Conservation (phyloP, 345 rosid genomes). For the Eucalyptus polyanthemos region DNA sequence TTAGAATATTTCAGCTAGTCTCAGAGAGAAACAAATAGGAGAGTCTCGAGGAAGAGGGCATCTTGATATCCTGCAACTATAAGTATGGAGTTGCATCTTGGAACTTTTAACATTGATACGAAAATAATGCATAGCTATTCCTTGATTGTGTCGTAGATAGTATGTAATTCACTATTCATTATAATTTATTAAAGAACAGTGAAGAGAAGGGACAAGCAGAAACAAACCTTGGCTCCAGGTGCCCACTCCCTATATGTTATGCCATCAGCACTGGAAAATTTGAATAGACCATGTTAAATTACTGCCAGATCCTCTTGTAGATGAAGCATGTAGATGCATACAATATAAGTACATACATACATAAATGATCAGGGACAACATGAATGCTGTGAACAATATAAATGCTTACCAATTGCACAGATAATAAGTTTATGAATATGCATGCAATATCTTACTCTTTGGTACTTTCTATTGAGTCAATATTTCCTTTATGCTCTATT, state of each 20-base stretch:
- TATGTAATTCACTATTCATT: not conserved
- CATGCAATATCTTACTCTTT: not conserved
- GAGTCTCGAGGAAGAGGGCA: not conserved
- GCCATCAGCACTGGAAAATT: conserved; percentile 57
- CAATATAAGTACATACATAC: not conserved
- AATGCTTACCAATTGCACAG: not conserved
- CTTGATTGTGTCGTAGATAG: not conserved
- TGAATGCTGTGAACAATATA: not conserved
- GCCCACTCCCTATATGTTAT: conserved; percentile 97
- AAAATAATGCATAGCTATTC: not conserved
- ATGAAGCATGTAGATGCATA: not conserved
- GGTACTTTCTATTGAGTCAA: not conserved
- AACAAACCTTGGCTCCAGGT: conserved; percentile 93
- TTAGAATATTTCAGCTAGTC: not conserved
- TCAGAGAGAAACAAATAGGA: not conserved
- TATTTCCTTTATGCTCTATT: not conserved
- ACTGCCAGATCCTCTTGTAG: not conserved
- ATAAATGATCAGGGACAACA: not conserved
- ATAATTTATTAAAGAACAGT: not conserved
- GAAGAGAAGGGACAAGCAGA: not conserved
- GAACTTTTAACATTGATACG: not conserved
- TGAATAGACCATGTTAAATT: not conserved
- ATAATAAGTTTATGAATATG: not conserved
- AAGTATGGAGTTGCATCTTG: not conserved
- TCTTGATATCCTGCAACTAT: not conserved